Conservation (phyloP, 495 filamentous ascomycete species). For the Schizothecium vesticola region DNA sequence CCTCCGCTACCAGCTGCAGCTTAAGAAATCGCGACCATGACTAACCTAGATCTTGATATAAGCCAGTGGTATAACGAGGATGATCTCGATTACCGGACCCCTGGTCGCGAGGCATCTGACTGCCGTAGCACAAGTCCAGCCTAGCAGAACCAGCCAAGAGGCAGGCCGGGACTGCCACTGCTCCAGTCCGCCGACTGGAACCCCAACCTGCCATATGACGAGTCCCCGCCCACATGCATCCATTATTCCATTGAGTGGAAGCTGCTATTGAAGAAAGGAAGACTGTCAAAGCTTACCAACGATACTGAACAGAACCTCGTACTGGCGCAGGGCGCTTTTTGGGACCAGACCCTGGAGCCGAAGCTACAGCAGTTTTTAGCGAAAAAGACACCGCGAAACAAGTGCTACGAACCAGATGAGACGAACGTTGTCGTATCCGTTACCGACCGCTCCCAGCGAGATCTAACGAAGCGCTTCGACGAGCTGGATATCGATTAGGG, state of each 20-base stretch:
- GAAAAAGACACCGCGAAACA: slow-evolving; percentile 11
- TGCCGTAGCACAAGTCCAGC: slow-evolving; percentile 8
- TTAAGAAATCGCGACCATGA: too few relatives aligned
- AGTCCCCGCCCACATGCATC: slow-evolving; percentile 21
- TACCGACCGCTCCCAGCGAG: slow-evolving; percentile 11
- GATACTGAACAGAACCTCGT: slow-evolving; percentile 27
- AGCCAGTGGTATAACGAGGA: slow-evolving; percentile 15
- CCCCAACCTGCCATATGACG: slow-evolving; percentile 17
- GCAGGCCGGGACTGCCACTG: slow-evolving; percentile 15
- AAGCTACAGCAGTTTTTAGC: slow-evolving; percentile 13
- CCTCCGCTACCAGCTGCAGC: background rate
- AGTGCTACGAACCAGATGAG: slow-evolving; percentile 15
- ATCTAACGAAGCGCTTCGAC: slow-evolving; percentile 15
- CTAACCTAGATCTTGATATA: too few relatives aligned
- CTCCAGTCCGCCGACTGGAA: slow-evolving; percentile 16
- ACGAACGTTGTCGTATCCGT: slow-evolving; percentile 20
- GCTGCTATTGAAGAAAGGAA: slow-evolving; percentile 21
- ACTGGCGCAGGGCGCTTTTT: slow-evolving; percentile 16
- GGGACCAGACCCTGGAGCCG: slow-evolving; percentile 12
- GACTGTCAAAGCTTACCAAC: slow-evolving; percentile 17
- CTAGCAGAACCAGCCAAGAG: too few relatives aligned
- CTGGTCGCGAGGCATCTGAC: slow-evolving; percentile 3
- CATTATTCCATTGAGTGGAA: slow-evolving; percentile 28
- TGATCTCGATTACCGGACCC: slow-evolving; percentile 17
- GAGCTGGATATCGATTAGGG: slow-evolving; percentile 14